Conservation (phyloP, 139 green algal species). For the Penium margaritaceum region DNA sequence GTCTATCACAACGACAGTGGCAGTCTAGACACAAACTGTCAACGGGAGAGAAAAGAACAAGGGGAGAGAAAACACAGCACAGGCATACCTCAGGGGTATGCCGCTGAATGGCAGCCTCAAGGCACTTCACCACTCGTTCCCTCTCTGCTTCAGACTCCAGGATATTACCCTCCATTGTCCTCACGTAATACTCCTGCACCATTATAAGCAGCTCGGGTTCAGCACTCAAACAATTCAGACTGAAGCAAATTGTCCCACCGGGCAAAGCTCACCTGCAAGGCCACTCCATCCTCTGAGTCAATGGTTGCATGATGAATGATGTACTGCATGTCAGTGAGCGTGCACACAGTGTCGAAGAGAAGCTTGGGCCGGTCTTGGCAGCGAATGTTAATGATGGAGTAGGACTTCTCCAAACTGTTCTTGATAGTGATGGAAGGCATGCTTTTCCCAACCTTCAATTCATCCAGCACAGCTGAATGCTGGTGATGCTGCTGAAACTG, state of each 20-base stretch:
- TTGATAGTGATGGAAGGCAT: no score
- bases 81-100: conserved; percentile 22
- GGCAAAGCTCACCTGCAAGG: conserved; percentile 45
- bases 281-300: conserved; percentile 51
- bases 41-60: neutral
- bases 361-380: conserved; percentile 88
- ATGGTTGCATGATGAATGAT: conserved; percentile 90
- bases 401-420: no score
- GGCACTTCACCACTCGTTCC: conserved; percentile 31
- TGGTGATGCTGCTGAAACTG: no score
- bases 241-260: no score
- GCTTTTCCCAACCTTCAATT: no score
- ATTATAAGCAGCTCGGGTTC: no score
- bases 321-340: conserved; percentile 83
- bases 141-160: conserved; percentile 36
- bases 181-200: conserved; percentile 41
- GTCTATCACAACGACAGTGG: neutral
- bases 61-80: no score
- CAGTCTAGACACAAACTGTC: no score
- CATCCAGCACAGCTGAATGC: no score
- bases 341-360: conserved; percentile 82
- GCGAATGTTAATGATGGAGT: conserved; percentile 61
- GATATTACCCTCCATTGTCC: conserved; percentile 23
- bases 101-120: conserved; percentile 38
- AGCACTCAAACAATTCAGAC: no score